phyloP scores from a whole-genome alignment of 1,139 yeast species.

The Nakaseomyces delphensis region DNA sequence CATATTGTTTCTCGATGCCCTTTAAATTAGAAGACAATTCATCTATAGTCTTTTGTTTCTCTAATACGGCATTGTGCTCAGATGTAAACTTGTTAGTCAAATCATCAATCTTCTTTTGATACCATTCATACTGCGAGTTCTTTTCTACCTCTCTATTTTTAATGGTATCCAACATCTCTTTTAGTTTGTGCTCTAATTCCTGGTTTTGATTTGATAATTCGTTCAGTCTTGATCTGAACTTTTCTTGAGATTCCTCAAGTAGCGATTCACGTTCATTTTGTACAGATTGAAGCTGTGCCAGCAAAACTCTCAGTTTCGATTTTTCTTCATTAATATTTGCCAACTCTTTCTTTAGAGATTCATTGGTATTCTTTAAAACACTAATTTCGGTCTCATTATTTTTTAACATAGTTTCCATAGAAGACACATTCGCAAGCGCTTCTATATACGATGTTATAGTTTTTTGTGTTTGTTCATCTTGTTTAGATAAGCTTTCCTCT shows the following conservation, averaged over 20 bases:
- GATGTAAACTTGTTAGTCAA: neutral
- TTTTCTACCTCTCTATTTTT: constrained; percentile 33
- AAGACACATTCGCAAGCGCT: neutral
- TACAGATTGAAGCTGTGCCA: constrained; percentile 53
- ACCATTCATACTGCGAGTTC: constrained; percentile 51
- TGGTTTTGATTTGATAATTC: constrained; percentile 39
- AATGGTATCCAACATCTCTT: constrained; percentile 38
- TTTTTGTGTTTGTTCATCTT: constrained; percentile 49
- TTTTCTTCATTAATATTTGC: constrained; percentile 50
- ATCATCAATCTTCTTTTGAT: constrained; percentile 59
- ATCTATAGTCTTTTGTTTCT: constrained; percentile 29
- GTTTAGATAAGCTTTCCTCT: constrained; percentile 46
- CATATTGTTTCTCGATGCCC: constrained; percentile 33
- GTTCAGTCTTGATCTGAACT: constrained; percentile 22
- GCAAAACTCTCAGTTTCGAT: constrained; percentile 47
- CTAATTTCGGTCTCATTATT: constrained; percentile 50
- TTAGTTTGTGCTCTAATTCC: constrained; percentile 44
- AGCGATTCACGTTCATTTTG: constrained; percentile 55
- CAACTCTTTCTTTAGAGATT: constrained; percentile 48
- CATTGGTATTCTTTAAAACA: constrained; percentile 43
- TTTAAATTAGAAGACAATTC: constrained; percentile 29
- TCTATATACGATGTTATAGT: constrained; percentile 2
- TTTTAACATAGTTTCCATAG: constrained; percentile 35
- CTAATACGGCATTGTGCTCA: constrained; percentile 1
- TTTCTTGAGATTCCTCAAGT: constrained; percentile 42